phyloP scores from a whole-genome alignment of 176 grass and related monocot species.

The Echinochloa phyllopogon region DNA sequence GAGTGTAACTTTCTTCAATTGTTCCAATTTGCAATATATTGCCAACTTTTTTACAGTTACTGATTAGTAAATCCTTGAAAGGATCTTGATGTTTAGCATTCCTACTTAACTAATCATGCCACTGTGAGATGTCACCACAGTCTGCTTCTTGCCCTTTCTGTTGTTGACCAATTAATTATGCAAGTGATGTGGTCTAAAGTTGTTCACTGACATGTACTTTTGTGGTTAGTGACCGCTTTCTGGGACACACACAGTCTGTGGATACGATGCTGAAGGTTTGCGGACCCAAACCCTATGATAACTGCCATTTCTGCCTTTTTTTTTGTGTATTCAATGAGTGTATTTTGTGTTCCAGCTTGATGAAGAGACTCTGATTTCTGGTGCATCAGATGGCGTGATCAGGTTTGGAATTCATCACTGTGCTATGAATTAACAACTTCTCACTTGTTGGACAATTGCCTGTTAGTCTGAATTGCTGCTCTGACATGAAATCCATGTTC shows the following conservation, averaged over 20 bases:
- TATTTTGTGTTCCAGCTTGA: conserved; percentile 69
- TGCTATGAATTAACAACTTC: conserved; percentile 22
- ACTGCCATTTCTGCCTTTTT: neutral
- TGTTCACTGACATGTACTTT: conserved; percentile 37
- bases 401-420: conserved; percentile 56
- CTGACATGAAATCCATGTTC: conserved; percentile 17
- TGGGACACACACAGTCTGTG: conserved; percentile 86
- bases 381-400: conserved; percentile 87
- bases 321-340: neutral
- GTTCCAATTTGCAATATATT: neutral
- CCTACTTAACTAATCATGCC: neutral
- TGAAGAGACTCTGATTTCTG: conserved; percentile 92
- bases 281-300: conserved; percentile 10
- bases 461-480: neutral
- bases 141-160: conserved; percentile 17
- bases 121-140: neutral
- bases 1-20: neutral
- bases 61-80: neutral
- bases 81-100: neutral
- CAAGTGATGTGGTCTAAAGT: conserved; percentile 2
- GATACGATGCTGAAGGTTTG: conserved; percentile 92
- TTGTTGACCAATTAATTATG: neutral
- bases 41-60: neutral
- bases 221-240: conserved; percentile 81
- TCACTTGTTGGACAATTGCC: neutral